Conservation (phyloP, 2,329 filamentous ascomycete genomes). For the Ophiostoma pallidulum region DNA sequence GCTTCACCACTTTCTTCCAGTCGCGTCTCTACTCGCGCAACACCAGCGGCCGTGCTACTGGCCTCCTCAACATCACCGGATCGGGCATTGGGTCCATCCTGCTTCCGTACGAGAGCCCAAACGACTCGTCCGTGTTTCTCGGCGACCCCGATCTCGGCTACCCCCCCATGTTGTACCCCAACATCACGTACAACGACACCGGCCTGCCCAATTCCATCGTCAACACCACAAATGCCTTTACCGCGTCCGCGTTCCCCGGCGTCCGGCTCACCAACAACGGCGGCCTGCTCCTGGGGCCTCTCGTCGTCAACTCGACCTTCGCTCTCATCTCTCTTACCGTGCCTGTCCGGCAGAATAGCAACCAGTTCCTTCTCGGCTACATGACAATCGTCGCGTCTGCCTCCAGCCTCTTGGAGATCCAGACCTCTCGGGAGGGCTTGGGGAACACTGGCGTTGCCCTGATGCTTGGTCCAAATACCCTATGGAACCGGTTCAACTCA, state of each 20-base stretch:
- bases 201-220: conserved; percentile 31
- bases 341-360: conserved; percentile 60
- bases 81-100: conserved; percentile 37
- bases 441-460: conserved; percentile 61
- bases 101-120: conserved; percentile 51
- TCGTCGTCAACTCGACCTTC: conserved; percentile 61
- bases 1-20: conserved; percentile 54
- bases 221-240: conserved; percentile 32
- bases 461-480: conserved; percentile 56
- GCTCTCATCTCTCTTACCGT: conserved; percentile 74
- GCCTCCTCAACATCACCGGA: conserved; percentile 57
- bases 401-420: conserved; percentile 50
- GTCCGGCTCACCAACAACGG: conserved; percentile 40
- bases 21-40: conserved; percentile 64
- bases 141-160: conserved; percentile 58
- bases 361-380: conserved; percentile 64
- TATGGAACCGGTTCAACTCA: conserved; percentile 54
- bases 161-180: conserved; percentile 65
- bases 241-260: conserved; percentile 40
- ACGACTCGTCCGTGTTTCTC: conserved; percentile 51
- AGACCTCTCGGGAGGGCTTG: conserved; percentile 58
- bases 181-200: conserved; percentile 55
- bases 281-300: conserved; percentile 67
- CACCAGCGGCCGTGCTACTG: conserved; percentile 42
- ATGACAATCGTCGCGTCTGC: conserved; percentile 72